Evolutionary conservation across 805 yeast genomes (phyloP).

Genomic region (Brettanomyces bruxellensis): DNA sequence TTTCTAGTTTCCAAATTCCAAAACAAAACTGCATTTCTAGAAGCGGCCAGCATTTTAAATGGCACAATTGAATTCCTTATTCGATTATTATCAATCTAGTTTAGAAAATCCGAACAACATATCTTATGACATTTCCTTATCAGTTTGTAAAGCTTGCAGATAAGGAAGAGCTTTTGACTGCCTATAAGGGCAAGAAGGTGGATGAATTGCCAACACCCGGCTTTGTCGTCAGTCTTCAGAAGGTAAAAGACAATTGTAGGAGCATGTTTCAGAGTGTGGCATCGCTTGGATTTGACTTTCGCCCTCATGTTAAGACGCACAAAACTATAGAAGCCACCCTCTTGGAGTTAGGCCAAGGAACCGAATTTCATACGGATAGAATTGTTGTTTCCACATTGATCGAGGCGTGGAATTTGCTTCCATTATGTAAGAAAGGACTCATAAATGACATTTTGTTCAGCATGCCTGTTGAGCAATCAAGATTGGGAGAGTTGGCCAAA

Average conservation of each 20-base stretch:
- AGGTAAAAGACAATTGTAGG: slow-evolving; percentile 35
- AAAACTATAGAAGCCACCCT: slow-evolving; percentile 53
- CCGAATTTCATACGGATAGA: slow-evolving; percentile 30
- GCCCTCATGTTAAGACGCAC: slow-evolving; percentile 71
- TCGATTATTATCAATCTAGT: no score
- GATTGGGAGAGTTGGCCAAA: slow-evolving; percentile 37
- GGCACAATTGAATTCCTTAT: no score
- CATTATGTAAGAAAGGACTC: slow-evolving; percentile 6
- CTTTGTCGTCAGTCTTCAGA: slow-evolving; percentile 35
- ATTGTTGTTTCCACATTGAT: slow-evolving; percentile 61
- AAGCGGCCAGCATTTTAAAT: no score
- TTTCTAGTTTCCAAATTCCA: no score
- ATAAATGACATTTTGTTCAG: slow-evolving; percentile 45
- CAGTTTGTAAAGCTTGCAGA: slow-evolving; percentile 15
- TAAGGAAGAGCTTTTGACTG: slow-evolving; percentile 13
- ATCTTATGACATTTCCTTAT: slow-evolving; percentile 10
- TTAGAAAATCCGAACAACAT: no score
- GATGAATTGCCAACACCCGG: slow-evolving; percentile 48
- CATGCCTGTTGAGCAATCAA: slow-evolving; percentile 46
- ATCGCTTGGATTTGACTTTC: slow-evolving; percentile 32
- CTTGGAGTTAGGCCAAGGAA: slow-evolving; percentile 42
- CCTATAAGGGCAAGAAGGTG: slow-evolving; percentile 34
- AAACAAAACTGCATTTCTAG: no score
- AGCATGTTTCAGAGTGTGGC: slow-evolving; percentile 40
- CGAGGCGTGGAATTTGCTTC: slow-evolving; percentile 57